Conservation (phyloP, 169 alveolate genomes). For the Plasmodium falciparum region DNA sequence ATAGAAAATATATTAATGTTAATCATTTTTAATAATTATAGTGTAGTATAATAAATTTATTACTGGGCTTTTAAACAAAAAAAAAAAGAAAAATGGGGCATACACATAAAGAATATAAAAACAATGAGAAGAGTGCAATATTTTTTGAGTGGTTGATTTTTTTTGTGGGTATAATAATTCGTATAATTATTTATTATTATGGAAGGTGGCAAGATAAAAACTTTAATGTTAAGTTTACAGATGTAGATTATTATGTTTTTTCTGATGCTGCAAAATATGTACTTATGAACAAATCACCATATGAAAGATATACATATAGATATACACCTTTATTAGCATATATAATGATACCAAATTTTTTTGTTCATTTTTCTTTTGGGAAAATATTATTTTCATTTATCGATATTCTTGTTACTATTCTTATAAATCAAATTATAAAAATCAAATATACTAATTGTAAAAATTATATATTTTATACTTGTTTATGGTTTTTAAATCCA, state of each 20-base stretch:
- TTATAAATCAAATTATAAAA: constrained; percentile 49
- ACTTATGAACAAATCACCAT: constrained; percentile 95
- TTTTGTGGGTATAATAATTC: constrained; percentile 48
- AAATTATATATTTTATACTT: constrained; percentile 76
- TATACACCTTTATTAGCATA: constrained; percentile 96
- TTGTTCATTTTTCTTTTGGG: constrained; percentile 86
- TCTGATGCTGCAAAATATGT: constrained; percentile 97
- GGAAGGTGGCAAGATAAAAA: constrained; percentile 73
- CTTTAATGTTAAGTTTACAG: constrained; percentile 94
- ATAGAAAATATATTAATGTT: no score
- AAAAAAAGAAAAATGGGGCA: no score
- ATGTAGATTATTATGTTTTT: constrained; percentile 97
- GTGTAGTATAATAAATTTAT: no score
- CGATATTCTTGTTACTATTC: constrained; percentile 87
- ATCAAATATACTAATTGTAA: constrained; percentile 42
- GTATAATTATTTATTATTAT: constrained; percentile 64
- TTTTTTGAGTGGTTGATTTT: constrained; percentile 11
- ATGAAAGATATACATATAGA: constrained; percentile 97
- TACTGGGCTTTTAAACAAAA: no score
- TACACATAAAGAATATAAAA: no score
- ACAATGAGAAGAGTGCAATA: background rate
- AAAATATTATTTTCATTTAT: constrained; percentile 92
- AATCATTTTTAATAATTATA: no score
- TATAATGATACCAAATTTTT: constrained; percentile 83
- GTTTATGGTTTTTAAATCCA: constrained; percentile 95